A percentile compares a stretch with the other conserved stretches of the same genome.
These are phyloP conservation scores for Aspergillus intermedius DNA, from an alignment of 2,329 filamentous ascomycete species.

Conservation along the genomic window DNA sequence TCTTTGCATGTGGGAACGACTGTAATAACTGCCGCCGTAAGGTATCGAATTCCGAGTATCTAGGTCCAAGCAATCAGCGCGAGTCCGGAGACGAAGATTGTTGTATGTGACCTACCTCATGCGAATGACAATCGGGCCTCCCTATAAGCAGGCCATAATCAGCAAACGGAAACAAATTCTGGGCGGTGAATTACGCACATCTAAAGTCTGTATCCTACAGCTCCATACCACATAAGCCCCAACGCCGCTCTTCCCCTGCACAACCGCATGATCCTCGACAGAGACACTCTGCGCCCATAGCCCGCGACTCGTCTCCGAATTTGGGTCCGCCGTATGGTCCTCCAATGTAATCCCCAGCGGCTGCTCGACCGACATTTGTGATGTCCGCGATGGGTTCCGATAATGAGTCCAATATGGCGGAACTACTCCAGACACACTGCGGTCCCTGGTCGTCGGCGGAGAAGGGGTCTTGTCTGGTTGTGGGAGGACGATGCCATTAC, in stretches of 20 bases:
- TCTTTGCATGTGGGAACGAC: conserved; percentile 77
- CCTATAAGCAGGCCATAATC: conserved; percentile 31
- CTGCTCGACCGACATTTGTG: conserved; percentile 32
- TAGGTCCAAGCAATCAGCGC: conserved; percentile 11
- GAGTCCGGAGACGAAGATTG: background rate
- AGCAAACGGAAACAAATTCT: conserved; percentile 5
- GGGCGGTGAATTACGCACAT: conserved; percentile 51
- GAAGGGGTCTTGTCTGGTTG: conserved; percentile 7
- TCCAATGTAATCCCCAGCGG: conserved; percentile 52
- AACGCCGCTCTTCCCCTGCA: conserved; percentile 52
- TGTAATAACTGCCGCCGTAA: conserved; percentile 65
- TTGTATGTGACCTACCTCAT: conserved; percentile 44
- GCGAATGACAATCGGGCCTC: conserved; percentile 52
- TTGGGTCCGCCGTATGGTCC: conserved; percentile 56
- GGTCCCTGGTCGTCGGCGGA: conserved; percentile 11
- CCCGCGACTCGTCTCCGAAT: conserved; percentile 50
- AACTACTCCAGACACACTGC: conserved; percentile 26
- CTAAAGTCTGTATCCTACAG: conserved; percentile 77
- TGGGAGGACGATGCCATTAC: conserved; percentile 10
- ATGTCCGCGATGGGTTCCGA: conserved; percentile 35
- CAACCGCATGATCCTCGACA: conserved; percentile 57
- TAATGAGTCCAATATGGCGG: conserved; percentile 44
- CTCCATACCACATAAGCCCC: conserved; percentile 98
- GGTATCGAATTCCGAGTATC: conserved; percentile 91
- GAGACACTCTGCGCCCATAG: conserved; percentile 58